Evolutionary conservation across 2,329 filamentous ascomycete species (phyloP).

Genomic region (Gnomoniopsis smithogilvyi): DNA sequence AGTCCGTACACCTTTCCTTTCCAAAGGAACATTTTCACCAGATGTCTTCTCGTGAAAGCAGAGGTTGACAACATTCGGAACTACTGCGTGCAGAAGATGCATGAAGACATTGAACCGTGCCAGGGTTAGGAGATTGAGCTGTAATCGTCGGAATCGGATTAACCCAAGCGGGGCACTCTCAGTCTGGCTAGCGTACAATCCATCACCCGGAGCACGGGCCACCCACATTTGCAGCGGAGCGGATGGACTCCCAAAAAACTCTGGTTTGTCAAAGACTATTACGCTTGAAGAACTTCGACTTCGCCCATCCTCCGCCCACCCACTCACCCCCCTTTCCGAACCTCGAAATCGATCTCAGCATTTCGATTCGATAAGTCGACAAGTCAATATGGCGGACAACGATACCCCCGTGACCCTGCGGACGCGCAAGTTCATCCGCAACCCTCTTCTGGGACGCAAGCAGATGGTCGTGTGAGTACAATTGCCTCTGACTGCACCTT

Average conservation of each 20-base stretch:
- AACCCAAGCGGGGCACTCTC: constrained; percentile 1
- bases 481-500: constrained; percentile 1
- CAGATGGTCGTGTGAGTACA: constrained; percentile 97
- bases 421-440: constrained; percentile 99
- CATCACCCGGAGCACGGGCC: not conserved
- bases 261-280: not conserved
- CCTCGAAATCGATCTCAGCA: constrained; percentile 19
- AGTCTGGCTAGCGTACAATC: not conserved
- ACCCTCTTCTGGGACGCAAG: constrained; percentile 97
- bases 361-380: constrained; percentile 40
- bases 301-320: not conserved
- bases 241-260: constrained; percentile 5
- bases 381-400: constrained; percentile 76
- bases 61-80: too few species aligned
- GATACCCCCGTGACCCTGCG: constrained; percentile 78
- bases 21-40: too few species aligned
- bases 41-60: too few species aligned
- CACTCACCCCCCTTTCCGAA: not conserved
- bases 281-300: constrained; percentile 2
- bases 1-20: too few species aligned
- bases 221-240: constrained; percentile 3
- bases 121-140: constrained; percentile 1
- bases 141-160: constrained; percentile 1
- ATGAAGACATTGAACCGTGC: not conserved
- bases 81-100: not conserved